phyloP scores from a whole-genome alignment of 768 basidiomycete genomes.

The Serpula lacrymans region DNA sequence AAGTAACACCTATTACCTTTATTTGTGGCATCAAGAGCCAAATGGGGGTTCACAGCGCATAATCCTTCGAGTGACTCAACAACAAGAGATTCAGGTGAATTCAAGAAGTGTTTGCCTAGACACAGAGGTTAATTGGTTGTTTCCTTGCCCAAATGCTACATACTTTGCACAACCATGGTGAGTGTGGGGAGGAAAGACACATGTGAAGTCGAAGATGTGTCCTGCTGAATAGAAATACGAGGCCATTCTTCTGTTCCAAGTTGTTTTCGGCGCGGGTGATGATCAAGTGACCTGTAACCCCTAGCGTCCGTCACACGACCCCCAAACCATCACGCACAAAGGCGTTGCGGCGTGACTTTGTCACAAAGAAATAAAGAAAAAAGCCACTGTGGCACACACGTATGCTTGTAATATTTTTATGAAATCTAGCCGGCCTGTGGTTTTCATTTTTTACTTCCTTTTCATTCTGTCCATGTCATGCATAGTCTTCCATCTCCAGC shows the following conservation, averaged over 20 bases:
- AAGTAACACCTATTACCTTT: slow-evolving; percentile 47
- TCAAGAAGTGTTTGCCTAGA: slow-evolving; percentile 72
- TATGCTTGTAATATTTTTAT: neutral
- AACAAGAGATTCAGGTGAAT: slow-evolving; percentile 67
- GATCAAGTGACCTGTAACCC: no score
- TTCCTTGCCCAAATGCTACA: neutral
- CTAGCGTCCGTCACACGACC: no score
- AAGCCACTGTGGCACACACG: neutral
- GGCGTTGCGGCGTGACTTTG: no score
- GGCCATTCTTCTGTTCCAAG: no score
- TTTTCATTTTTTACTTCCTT: neutral
- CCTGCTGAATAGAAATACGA: slow-evolving; percentile 6
- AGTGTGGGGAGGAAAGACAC: neutral
- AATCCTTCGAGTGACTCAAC: slow-evolving; percentile 76
- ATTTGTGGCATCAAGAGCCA: slow-evolving; percentile 66
- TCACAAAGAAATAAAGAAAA: no score
- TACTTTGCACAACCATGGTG: slow-evolving; percentile 16
- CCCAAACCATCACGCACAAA: no score
- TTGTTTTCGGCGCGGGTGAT: no score
- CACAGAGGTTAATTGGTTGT: neutral
- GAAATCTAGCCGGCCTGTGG: neutral
- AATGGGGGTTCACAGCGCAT: slow-evolving; percentile 63
- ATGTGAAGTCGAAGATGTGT: no score
- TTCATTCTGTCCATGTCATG: slow-evolving; percentile 36
- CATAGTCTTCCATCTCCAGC: slow-evolving; percentile 38